Evolutionary conservation across 1,139 yeast species (phyloP), one percentile per base, ranked within the genome.

Genomic region (Kodamaea sp.): DNA sequence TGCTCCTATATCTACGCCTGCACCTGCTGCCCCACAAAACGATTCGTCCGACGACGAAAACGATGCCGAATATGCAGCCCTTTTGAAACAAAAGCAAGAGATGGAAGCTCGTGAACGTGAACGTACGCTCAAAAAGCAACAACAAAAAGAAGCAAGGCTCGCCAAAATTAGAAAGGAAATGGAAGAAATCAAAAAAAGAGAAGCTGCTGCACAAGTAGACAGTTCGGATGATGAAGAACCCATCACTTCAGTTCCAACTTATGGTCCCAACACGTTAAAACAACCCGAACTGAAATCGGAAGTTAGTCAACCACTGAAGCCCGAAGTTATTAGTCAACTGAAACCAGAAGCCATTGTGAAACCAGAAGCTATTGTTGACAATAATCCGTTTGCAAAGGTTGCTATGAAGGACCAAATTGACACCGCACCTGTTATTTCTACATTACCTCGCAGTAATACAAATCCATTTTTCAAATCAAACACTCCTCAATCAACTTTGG

Each of bases 101-200:
- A 55, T 74, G 63, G 80, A 77, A 50, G 67, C 66, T 5, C 65
- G 67, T 36, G 78, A 74, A 40, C 54, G 54, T 31, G 78, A 75
- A 46, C 66, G 75, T 45, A 75, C 70, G 43, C 62, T 64, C 43
- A 72, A 63, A 57, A 75, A 65, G 50, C 70, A 70, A 47, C 67
- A 66, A 36, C 79, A 73, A 25, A 78, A 76, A 50, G 86, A 79
- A 45, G 82, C 74, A 29, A 68, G 81, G 36, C 61, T 81, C 46
- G 86, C 84, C 1, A 73, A 72, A 41, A 63, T 82, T 43, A 73
- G 69, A 52, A 77, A 72, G 45, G 84, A 86, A 60, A 78, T 81
- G 82, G 82, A 78, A 45, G 80, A 64, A n/a, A 47, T 75, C 49
- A 78, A 64, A 47, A 55, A 54, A 36, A 58, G 57, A 40, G 63